Base-by-base conservation (phyloP, 768 basidiomycete genomes). In the Collybia sordida region DNA sequence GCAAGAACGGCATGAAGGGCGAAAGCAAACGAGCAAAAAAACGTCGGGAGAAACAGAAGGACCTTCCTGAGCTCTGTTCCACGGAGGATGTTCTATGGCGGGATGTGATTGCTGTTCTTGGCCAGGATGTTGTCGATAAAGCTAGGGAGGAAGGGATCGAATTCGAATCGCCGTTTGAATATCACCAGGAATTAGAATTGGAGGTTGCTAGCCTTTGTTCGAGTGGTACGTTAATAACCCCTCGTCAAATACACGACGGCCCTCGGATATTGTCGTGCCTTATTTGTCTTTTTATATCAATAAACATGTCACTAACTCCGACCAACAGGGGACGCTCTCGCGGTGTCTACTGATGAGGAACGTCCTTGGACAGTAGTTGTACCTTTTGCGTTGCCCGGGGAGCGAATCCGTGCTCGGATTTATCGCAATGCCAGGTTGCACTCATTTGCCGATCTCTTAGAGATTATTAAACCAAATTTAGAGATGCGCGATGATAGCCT, bases 301-400 rank as follows among this genome's bases (percentile, higher is more conserved):
- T 17, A n/a, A n/a, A 7, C 22, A 38, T 14, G 36, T 49, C 28
- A 46, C 53, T 52, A 41, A 52, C 50, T 35, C 21, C 12, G 4
- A 22, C 23, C 39, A 45, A 0, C 64, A 90, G 90, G 88, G 44
- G 82, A 85, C 55, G 86, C 84, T 0, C 71, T 93, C 12, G 88
- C 83, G 0, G 59, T 80, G 9, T 73, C 79, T 3, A 72, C 69
- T 0, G 64, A 75, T 4, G 68, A 66, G 6, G 64, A 68, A 47
- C 75, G 75, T 0, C 78, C 85, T 19, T 98, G 96, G 92, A 86
- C 86, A 0, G 72, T 98, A 28, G 74, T 91, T 27, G 81, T 88
- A 0, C 96, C 96, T 0, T 90, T 94, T 56, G 80, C 85, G 1
- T 77, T 98, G 7, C 92, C 93, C 0, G 86, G 86, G 7, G 96